A percentile compares a stretch with the other conserved stretches of the same genome.
Conservation (phyloP, 2,329 filamentous ascomycete species). For the Botrytis cinerea region DNA sequence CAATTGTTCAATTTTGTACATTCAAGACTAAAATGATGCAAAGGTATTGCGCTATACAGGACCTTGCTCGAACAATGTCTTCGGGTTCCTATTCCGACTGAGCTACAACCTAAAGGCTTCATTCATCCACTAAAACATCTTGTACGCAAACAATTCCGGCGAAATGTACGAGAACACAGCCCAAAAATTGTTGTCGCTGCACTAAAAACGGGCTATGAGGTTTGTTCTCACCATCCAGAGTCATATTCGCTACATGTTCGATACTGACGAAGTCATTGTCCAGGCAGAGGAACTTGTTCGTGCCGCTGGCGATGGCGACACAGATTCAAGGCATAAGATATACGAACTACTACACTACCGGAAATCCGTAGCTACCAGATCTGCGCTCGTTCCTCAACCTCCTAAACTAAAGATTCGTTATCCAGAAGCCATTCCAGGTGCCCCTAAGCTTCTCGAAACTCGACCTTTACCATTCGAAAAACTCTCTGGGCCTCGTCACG, state of each 20-base stretch:
- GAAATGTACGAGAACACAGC: constrained; percentile 60
- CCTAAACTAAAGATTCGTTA: constrained; percentile 23
- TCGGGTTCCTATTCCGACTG: constrained; percentile 54
- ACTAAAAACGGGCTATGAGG: constrained; percentile 69
- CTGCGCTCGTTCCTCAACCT: constrained; percentile 21
- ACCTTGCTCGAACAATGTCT: constrained; percentile 63
- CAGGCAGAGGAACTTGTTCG: constrained; percentile 39
- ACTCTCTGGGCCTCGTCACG: constrained; percentile 54
- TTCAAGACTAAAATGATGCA: constrained; percentile 12
- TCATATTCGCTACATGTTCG: neutral
- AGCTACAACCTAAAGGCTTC: constrained; percentile 43
- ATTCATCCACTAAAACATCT: constrained; percentile 55
- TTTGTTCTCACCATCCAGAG: constrained; percentile 37
- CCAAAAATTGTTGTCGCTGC: constrained; percentile 60
- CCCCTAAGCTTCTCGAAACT: constrained; percentile 51
- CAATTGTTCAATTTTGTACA: neutral
- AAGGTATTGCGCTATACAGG: constrained; percentile 71
- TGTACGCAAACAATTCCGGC: constrained; percentile 62
- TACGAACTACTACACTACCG: constrained; percentile 41
- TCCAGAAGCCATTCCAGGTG: constrained; percentile 38
- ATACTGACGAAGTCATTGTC: neutral
- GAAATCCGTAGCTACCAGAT: constrained; percentile 26
- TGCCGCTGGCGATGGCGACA: constrained; percentile 33
- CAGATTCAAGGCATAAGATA: constrained; percentile 33
- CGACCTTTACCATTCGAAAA: constrained; percentile 52